phyloP scores from a whole-genome alignment of 148 eudicot species.

The Rhododendron williamsianum region DNA sequence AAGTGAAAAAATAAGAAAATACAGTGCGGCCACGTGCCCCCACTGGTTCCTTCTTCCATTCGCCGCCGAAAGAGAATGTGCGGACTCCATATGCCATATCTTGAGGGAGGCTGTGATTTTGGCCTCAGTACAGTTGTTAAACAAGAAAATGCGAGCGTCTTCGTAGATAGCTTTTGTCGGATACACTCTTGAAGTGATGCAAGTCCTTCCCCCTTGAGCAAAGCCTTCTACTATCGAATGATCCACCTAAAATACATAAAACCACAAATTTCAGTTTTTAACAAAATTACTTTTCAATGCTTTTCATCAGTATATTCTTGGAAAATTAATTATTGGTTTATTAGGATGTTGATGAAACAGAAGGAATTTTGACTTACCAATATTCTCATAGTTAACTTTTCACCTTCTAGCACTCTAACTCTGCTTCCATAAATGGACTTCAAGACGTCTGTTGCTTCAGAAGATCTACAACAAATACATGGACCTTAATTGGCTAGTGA shows the following conservation, averaged over 20 bases:
- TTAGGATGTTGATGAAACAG: not conserved
- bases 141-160: conserved; percentile 39
- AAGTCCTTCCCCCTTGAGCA: conserved; percentile 60
- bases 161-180: conserved; percentile 52
- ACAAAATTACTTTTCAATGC: not conserved
- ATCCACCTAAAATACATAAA: conserved; percentile 36
- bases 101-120: conserved; percentile 41
- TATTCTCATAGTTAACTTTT: conserved; percentile 48
- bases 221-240: conserved; percentile 61
- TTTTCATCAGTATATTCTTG: no score
- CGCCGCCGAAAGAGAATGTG: not conserved
- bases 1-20: no score
- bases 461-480: conserved; percentile 34
- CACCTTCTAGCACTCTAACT: conserved; percentile 50
- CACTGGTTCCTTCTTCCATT: no score
- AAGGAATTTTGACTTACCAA: conserved; percentile 30
- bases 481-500: no score
- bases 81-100: conserved; percentile 55
- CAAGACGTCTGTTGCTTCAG: conserved; percentile 44
- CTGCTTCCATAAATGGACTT: conserved; percentile 40
- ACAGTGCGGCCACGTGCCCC: no score
- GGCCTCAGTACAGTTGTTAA: conserved; percentile 48
- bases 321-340: no score
- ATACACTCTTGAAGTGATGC: conserved; percentile 53
- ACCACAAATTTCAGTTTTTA: not conserved